Evolutionary conservation across 2,329 filamentous ascomycete genomes (phyloP).

Genomic region (Fusarium acutatum): DNA sequence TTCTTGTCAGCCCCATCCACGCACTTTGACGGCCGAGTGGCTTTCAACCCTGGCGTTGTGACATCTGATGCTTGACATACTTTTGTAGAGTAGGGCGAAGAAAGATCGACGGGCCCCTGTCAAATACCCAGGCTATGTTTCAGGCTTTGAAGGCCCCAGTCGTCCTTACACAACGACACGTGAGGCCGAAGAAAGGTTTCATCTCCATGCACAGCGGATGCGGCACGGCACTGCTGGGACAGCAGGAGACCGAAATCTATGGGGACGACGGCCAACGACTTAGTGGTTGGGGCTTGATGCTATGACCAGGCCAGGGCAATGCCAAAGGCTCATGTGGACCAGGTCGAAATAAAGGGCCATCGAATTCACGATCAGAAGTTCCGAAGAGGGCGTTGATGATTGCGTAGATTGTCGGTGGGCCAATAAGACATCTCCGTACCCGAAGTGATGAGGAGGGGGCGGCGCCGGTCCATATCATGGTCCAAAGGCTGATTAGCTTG

Average conservation of each 20-base stretch:
- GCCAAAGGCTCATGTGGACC: conserved; percentile 26
- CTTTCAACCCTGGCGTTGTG: conserved; percentile 32
- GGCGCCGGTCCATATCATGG: conserved; percentile 23
- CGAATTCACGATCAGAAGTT: conserved; percentile 33
- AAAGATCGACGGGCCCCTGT: conserved; percentile 33
- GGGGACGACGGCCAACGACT: conserved; percentile 22
- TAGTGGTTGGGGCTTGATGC: conserved; percentile 18
- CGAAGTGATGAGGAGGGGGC: conserved; percentile 41
- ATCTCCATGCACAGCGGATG: conserved; percentile 39
- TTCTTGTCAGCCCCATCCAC: conserved; percentile 31
- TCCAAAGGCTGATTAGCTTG: conserved; percentile 24
- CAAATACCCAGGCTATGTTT: conserved; percentile 38
- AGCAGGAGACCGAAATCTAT: conserved; percentile 26
- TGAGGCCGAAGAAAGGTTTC: conserved; percentile 41
- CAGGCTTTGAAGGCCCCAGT: conserved; percentile 28
- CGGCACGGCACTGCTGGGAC: conserved; percentile 34
- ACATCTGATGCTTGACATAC: conserved; percentile 21
- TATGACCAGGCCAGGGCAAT: conserved; percentile 23
- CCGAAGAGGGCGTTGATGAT: conserved; percentile 30
- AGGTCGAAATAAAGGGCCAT: conserved; percentile 27
- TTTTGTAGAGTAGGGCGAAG: conserved; percentile 27
- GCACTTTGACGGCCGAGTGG: conserved; percentile 29
- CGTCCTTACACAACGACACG: conserved; percentile 40
- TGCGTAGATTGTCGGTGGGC: conserved; percentile 31
- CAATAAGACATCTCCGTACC: conserved; percentile 43